Evolutionary conservation across 129 eudicot species (phyloP), one percentile per base, ranked within the genome.

Genomic region (Tagetes patula): DNA sequence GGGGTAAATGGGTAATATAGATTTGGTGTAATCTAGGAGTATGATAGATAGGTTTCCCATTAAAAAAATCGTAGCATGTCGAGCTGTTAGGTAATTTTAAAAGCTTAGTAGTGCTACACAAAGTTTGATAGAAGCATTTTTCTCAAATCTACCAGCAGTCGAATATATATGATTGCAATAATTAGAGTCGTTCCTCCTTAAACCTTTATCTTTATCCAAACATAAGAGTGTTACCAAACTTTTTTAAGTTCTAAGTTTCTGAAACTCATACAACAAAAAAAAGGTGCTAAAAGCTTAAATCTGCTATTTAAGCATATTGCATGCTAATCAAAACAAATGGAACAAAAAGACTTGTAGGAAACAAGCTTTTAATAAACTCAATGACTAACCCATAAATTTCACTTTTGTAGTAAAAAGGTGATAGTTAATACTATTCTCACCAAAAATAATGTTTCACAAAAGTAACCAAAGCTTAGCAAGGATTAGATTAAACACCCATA

Each of bases 381-480:
- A 75, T 32, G 47, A 36, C 45, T 75, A 64, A 40, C 72, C 71
- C 11, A 52, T 75, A 27, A 32, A 47, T 39, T 52, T 27, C 78
- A 62, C 70, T 63, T 63, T 38, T 69, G 6, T 12, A 74, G 78
- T 37, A 59, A 63, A 62, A 64, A 63, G 40, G 65, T 65, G 64
- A 52, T 52, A n/a, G 32, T 40, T 42, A 38, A 65, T 65, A 20
- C 61, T 33, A 49, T 69, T 37, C 37, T 40, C 55, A 27, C 13
- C 32, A 39, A 65, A 12, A 20, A 37, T 31, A 30, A 46, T 34
- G 43, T 41, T 36, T 32, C 34, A 62, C 62, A 34, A 10, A 36
- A 36, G 36, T 33, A 49, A 65, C 52, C 27, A 75, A 8, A 39
- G 39, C 5, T 27, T 65, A 65, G 45, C 53, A 65, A 62, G 42